Conservation (phyloP, 2,329 filamentous ascomycete species). For the Cylindrodendrum hubeiense region DNA sequence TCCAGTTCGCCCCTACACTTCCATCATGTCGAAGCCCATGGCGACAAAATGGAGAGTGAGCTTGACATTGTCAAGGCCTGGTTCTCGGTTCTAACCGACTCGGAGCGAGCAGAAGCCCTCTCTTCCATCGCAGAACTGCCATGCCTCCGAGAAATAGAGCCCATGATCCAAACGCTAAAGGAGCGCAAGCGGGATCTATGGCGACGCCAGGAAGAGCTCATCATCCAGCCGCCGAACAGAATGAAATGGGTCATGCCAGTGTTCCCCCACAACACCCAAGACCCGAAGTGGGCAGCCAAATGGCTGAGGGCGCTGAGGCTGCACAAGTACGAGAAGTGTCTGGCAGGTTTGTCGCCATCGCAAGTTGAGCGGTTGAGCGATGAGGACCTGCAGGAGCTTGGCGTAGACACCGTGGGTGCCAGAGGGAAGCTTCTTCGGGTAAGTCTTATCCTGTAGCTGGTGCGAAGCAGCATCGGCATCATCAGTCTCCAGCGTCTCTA, state of each 20-base stretch:
- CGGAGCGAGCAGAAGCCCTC: conserved; percentile 36
- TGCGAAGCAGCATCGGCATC: not conserved
- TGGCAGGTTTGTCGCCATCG: conserved; percentile 38
- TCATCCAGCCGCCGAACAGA: conserved; percentile 38
- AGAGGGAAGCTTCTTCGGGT: conserved; percentile 43
- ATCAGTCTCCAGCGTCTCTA: conserved; percentile 6
- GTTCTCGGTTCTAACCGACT: conserved; percentile 41
- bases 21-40: conserved; percentile 25
- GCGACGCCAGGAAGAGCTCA: conserved; percentile 40
- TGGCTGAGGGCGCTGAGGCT: conserved; percentile 43
- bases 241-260: conserved; percentile 42
- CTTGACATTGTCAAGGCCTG: conserved; percentile 42
- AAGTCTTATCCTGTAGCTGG: conserved; percentile 9
- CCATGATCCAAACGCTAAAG: conserved; percentile 42
- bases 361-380: conserved; percentile 35
- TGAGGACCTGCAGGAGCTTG: conserved; percentile 38
- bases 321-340: conserved; percentile 42
- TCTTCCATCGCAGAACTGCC: conserved; percentile 40
- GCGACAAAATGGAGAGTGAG: conserved; percentile 34
- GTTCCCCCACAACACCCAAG: conserved; percentile 38
- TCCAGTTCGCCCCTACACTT: conserved; percentile 41
- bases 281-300: conserved; percentile 42
- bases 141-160: conserved; percentile 42
- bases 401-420: conserved; percentile 42
- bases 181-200: conserved; percentile 42